Base-by-base conservation (phyloP, 257 asterid species). In the Craterostigma plantagineum region DNA sequence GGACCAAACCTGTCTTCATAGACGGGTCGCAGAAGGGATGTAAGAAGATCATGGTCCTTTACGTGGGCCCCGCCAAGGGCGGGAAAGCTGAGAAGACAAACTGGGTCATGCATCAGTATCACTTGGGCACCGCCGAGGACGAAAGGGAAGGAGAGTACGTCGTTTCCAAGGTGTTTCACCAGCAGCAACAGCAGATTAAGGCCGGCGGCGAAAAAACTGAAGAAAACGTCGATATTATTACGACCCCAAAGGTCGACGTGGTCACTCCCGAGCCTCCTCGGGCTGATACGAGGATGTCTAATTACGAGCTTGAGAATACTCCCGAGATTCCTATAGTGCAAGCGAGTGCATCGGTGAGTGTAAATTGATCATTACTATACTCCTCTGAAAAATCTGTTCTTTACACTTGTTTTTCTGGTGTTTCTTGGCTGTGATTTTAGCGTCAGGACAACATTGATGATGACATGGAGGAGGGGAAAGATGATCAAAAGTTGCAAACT, bases 91-190 rank as follows among this genome's bases (percentile, higher is more conserved):
- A 83, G 65, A 90, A 90, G 68, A 83, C 98, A 13, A 77, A 69
- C 64, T 83, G 95, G 98, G 98, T 90, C 45, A 90, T 90, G 98
- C 98, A 90, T 54, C 98, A 82, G 45, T 90, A 90, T 63, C 98
- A 90, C 63, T 52, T 90, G 11, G 98, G 98, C 14, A 77, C 78
- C 0, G 76, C 70, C 14, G 98, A 90, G 53, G 98, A 90, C 36
- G 98, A 90, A 59, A 70, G 18, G 39, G 98, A 90, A 43, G 91
- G 98, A 11, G 79, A 90, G 33, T 83, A 63, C 53, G 83, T 90
- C 16, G 58, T 90, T 42, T 90, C 98, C 4, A 90, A 90, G 69
- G 77, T 90, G 51, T 83, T 83, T 48, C 79, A 72, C 65, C 98
- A 90, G 76, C 95, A 66, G 52, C 72, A 37, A 60, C 46, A 48